Conservation (phyloP, 495 filamentous ascomycete genomes). For the Podospora appendiculata region DNA sequence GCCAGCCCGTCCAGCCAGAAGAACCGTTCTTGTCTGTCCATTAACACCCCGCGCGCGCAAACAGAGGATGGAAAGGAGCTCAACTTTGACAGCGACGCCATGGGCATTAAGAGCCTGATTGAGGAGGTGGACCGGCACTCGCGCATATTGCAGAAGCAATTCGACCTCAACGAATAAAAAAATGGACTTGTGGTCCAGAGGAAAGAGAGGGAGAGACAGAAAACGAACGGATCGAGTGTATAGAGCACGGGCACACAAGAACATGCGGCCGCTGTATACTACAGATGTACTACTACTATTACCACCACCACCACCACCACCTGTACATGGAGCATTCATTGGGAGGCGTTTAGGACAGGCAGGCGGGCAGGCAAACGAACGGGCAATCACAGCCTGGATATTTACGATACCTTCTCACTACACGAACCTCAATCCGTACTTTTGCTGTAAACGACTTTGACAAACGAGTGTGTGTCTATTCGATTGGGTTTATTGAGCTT, state of each 20-base stretch:
- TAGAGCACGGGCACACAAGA: not conserved
- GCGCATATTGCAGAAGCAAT: slow-evolving; percentile 66
- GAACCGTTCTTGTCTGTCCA: too few relatives aligned
- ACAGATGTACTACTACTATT: not conserved
- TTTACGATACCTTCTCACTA: not conserved
- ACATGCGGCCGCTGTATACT: not conserved
- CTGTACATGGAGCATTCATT: not conserved
- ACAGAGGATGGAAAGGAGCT: slow-evolving; percentile 79
- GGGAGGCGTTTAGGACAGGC: not conserved
- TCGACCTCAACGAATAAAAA: slow-evolving; percentile 49
- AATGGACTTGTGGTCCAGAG: too few relatives aligned
- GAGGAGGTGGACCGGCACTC: slow-evolving; percentile 91
- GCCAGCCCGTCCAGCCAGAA: too few relatives aligned
- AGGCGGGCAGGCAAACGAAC: not conserved
- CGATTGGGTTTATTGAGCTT: too few relatives aligned
- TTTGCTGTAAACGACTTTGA: too few relatives aligned
- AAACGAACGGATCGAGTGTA: too few relatives aligned
- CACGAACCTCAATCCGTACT: too few relatives aligned
- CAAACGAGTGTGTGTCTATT: too few relatives aligned
- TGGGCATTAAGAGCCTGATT: slow-evolving; percentile 78
- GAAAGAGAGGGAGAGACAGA: too few relatives aligned
- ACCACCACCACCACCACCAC: not conserved
- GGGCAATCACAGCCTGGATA: not conserved
- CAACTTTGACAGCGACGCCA: slow-evolving; percentile 58
- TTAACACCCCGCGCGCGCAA: not conserved